Percentiles rank a stretch among this genome's conserved stretches.
phyloP scores from a whole-genome alignment of 768 basidiomycete genomes.

The Neoboletus subvelutipes region DNA sequence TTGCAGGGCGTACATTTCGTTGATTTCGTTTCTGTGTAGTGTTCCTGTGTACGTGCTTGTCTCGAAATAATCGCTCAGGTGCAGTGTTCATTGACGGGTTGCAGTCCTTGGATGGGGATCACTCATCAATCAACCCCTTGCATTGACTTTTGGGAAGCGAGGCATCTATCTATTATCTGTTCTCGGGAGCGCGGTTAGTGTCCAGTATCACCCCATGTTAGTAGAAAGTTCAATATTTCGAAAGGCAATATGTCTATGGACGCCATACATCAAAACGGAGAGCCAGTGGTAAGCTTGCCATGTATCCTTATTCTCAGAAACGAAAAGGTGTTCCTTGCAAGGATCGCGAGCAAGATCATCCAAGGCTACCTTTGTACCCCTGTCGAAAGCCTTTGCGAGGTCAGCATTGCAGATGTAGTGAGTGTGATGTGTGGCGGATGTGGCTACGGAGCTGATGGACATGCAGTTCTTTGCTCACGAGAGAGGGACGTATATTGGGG shows the following conservation, averaged over 20 bases:
- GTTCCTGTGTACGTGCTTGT: conserved; percentile 14
- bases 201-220: background rate
- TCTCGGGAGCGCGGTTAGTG: conserved; percentile 16
- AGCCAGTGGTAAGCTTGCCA: conserved; percentile 13
- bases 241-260: conserved; percentile 21
- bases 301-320: background rate
- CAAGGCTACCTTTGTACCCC: conserved; percentile 23
- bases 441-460: background rate
- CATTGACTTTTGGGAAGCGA: conserved; percentile 21
- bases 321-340: background rate
- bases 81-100: background rate
- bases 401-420: conserved; percentile 20
- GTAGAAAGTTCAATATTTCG: background rate
- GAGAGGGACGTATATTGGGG: conserved; percentile 19
- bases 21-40: conserved; percentile 2
- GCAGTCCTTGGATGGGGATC: conserved; percentile 21
- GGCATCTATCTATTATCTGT: conserved; percentile 19
- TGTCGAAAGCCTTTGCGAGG: conserved; percentile 23
- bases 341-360: conserved; percentile 22
- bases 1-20: background rate
- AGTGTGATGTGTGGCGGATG: background rate
- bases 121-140: conserved; percentile 20
- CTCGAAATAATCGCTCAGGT: background rate
- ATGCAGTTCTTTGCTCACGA: conserved; percentile 22
- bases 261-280: conserved; percentile 20